Evolutionary conservation across 1,139 yeast species (phyloP), one percentile per base, ranked within the genome.

Genomic region (Lodderomyces theae): DNA sequence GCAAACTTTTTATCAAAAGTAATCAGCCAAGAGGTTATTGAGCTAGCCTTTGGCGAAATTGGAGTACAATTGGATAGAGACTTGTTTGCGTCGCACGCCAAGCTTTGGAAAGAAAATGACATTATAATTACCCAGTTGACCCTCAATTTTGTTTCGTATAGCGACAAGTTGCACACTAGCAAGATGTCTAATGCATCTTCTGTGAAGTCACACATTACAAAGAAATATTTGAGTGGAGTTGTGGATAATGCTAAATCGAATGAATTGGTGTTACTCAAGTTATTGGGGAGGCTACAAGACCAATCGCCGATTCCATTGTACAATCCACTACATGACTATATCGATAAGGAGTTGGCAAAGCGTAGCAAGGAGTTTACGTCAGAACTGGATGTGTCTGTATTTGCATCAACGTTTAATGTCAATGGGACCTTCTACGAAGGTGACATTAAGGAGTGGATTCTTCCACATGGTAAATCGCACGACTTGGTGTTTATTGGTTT

Each of bases 401-500:
- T 74, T 58, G 66, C 87, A 0, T 80, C 86, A 1, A 83, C 90
- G 0, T 85, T 82, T 53, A 85, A 85, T 51, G 84, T 83, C 15
- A 82, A 83, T 57, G 92, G 86, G 0, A 71, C 73, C 13, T 58
- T 70, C 13, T 67, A 71, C 38, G 72, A 74, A 10, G 83, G 77
- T 1, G 77, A 74, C 49, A 61, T 82, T n/a, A 57, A 61, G 2
- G 60, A 67, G 2, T 82, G 89, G 85, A 48, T 85, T 2, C 80
- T 73, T 46, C 88, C 89, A 45, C 35, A 43, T 17, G 42, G 42
- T 11, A 46, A 18, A 45, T 50, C 38, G 10, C 61, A 86, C 42
- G 97, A 90, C 57, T 58, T 92, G 15, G 86, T 86, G 33, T 79
- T 86, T 22, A 72, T 94, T 48, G 97, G 96, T 2, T 69, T 94